Base-by-base conservation (phyloP, 768 basidiomycete genomes). In the Leccinum fibrillosum region DNA sequence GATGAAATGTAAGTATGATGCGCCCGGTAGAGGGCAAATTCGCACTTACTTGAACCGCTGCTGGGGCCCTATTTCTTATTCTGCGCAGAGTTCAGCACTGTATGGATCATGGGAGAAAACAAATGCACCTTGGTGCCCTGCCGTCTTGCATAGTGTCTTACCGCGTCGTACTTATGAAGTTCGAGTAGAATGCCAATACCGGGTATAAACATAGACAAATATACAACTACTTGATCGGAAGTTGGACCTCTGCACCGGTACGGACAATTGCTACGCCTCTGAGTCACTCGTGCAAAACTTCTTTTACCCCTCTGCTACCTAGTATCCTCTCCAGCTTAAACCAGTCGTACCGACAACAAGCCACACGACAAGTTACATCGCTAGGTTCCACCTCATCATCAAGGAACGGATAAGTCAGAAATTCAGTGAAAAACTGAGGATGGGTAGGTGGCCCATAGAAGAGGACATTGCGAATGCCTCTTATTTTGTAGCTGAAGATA, bases 1-100 rank as follows among this genome's bases (percentile, higher is more conserved):
- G 23, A 59, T 42, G 49, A 52, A 54, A 39, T 32, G 58, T 66
- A 52, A 72, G 61, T 62, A 59, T 30, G 53, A 51, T 39, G 32
- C 23, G 25, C 13, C 34, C 8, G 11, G 12, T 19, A 17, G 23
- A 8, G 15, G 55, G 15, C 25, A 13, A 49, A 45, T 47, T 54
- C 53, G 35, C 53, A 72, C 83, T 61, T 53, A 91, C 93, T 75
- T 96, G 94, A 60, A 98, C 81, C 59, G 93, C 90, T 51, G 96
- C 96, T 42, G 96, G 89, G 17, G 96, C 96, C 53, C 96, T 83
- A 75, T 98, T 98, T 82, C 96, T 95, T 63, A 98, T 94, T 57
- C 90, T 92, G 56, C 15, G 55, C n/a, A 48, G 62, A 54, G 26
- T 47, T 57, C 15, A 55, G 56, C 47, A 25, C 10, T 44, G 30